Base-by-base conservation (phyloP, 2,329 filamentous ascomycete genomes). In the Alternaria solani region DNA sequence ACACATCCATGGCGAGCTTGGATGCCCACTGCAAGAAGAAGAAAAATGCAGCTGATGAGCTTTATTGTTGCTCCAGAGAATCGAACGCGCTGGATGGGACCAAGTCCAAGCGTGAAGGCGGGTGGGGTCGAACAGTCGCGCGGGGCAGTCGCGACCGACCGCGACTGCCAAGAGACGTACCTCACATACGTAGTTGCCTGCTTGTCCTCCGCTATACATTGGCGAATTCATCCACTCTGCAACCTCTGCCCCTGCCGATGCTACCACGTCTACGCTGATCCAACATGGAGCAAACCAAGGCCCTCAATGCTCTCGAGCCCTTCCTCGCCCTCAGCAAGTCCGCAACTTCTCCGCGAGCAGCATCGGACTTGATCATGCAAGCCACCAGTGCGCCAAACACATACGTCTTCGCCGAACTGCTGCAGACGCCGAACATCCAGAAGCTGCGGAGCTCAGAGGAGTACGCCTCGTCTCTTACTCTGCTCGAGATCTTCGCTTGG, bases 371-470 rank as follows among this genome's bases (percentile, higher is more conserved):
- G 55, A 87, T 98, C 76, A 88, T 86, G 44, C 92, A 93, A 80
- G 95, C 94, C 63, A 98, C 93, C 51, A 93, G 93, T n/a, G 89
- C 89, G 57, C 88, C 91, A 28, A 92, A 93, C 79, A 96, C 94
- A 66, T 99, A 90, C 79, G 86, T 98, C 80, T 99, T 99, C 82
- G 88, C 91, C 68, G 94, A 98, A 81, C 89, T 99, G n/a, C 88
- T 99, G 38, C 86, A 91, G 70, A 88, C 89, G 1, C 88, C 91
- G 0, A 88, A 92, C 70, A 89, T 98, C 67, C 91, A 95, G 79
- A 85, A 87, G 12, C 88, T 98, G 44, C 79, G 83, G 26, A 80
- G 80, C 39, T 83, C 87, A n/a, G 75, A 84, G 36, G 90, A 96
- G 49, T 87, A 90, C 71, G 81, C 84, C 7, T 70, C 78, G 41